Evolutionary conservation across 352 stramenopile genomes (phyloP), one percentile per base, ranked within the genome.

Genomic region (Thraustochytrium sp.): DNA sequence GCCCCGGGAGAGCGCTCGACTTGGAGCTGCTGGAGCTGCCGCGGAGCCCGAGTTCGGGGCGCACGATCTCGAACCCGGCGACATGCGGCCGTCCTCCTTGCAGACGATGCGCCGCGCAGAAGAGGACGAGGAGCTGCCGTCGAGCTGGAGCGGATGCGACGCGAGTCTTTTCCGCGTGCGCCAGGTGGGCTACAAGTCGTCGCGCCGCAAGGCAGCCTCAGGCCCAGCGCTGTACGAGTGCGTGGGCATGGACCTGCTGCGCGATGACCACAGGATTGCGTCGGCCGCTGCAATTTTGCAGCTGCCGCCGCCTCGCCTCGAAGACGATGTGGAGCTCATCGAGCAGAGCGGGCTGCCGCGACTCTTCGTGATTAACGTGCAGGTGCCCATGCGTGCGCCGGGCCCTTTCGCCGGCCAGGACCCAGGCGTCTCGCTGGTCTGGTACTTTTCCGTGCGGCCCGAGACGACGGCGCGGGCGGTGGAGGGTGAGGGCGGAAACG

Each of bases 361-460:
- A 23, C 29, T 84, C 54, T 75, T 84, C 37, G 34, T 84, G 11
- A 34, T 84, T 21, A 84, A 84, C 31, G 29, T 84, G 5, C 59
- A 83, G 34, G 31, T 83, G n/a, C 61, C 75, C 18, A 21, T 76
- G 13, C 65, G 84, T 13, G 13, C 31, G 8, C 54, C 75, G 5
- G 61, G 40, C n/a, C 21, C 61, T 8, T 84, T n/a, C 13, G 34
- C 40, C n/a, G 44, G 31, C 9, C 64, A 76, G n/a, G 54, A 84
- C 36, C 21, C 54, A 26, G 75, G 75, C 26, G 55, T 55, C 44
- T 80, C 59, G 9, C 29, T 84, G 9, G 75, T 84, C 8, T 62
- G 53, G 34, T 84, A 84, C 49, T 84, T 83, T 54, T 40, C 55
- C 11, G 18, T 84, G 21, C 18, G 34, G 21, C 75, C 75, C 23